Base-by-base conservation (phyloP, 2,329 filamentous ascomycete species). In the Immersiporthe knoxdaviesiana region DNA sequence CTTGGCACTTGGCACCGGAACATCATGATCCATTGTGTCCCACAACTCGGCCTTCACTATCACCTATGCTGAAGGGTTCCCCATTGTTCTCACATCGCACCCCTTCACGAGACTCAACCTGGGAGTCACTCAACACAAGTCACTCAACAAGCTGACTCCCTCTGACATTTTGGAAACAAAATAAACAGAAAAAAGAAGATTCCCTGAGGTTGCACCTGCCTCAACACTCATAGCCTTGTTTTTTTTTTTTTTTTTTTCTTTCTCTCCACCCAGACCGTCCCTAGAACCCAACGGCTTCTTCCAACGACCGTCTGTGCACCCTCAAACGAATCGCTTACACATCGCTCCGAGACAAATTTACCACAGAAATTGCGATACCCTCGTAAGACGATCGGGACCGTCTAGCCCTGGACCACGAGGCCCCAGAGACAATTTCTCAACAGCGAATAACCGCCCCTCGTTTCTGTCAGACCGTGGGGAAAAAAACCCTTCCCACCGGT, bases 371-470 rank as follows among this genome's bases (percentile, higher is more conserved):
- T 32, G 21, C 60, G 52, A 27, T 60, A 65, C 61, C 24, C 44
- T 67, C 60, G 54, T 67, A 61, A 65, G 65, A 69, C 70, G 60
- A 39, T 69, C 54, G 65, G 47, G 58, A 67, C 52, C 67, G 67
- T 63, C 63, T 27, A 58, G n/a, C 47, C 67, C 54, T 69, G 44
- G 56, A 56, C 67, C 64, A 71, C 67, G 54, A 69, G 61, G 61
- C 14, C 41, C 30, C 64, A 69, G 70, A 69, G 63, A 68, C 62
- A 68, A 63, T 54, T 18, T 47, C 63, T 59, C 44, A 18, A 71
- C 60, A 59, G 56, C 65, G 58, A 52, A 41, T 24, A 52, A 32
- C 65, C 61, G 67, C 41, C 68, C 62, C 44, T 41, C 54, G 44
- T 67, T 65, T 32, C 47, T 32, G 35, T 65, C 37, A 21, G 30